phyloP scores from a whole-genome alignment of 129 eudicot species.

The Chrysanthemum lavandulifolium region DNA sequence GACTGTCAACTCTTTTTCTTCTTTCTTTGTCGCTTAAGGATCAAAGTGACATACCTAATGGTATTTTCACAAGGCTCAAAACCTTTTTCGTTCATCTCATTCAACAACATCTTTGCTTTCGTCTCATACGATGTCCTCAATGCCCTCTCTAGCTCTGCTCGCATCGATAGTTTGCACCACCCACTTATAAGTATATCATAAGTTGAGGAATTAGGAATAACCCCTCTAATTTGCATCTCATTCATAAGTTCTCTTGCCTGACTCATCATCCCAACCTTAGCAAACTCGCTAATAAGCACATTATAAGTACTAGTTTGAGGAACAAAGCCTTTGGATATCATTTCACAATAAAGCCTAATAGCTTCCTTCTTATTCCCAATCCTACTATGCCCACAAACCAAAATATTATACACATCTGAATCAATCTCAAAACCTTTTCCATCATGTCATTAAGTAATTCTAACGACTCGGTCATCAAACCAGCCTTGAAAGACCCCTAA shows the following conservation, averaged over 20 bases:
- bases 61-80: conserved; percentile 70
- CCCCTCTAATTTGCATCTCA: conserved; percentile 86
- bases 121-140: conserved; percentile 43
- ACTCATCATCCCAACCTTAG: conserved; percentile 77
- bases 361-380: conserved; percentile 76
- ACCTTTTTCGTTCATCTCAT: conserved; percentile 81
- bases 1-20: conserved; percentile 35
- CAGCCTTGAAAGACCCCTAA: conserved; percentile 57
- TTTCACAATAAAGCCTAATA: conserved; percentile 86
- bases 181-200: conserved; percentile 83
- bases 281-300: conserved; percentile 73
- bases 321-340: conserved; percentile 82
- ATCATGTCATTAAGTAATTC: conserved; percentile 57
- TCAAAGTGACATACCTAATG: conserved; percentile 35
- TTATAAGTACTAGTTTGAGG: conserved; percentile 73
- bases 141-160: conserved; percentile 47
- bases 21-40: conserved; percentile 53
- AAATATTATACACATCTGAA: conserved; percentile 55
- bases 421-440: conserved; percentile 55
- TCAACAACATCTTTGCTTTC: conserved; percentile 59
- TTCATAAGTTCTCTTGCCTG: conserved; percentile 91
- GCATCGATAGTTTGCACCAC: conserved; percentile 67
- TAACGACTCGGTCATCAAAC: conserved; percentile 48
- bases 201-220: conserved; percentile 66
- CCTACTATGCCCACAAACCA: conserved; percentile 74